phyloP scores from a whole-genome alignment of 306 rosid species.

The Nissolia schottii region DNA sequence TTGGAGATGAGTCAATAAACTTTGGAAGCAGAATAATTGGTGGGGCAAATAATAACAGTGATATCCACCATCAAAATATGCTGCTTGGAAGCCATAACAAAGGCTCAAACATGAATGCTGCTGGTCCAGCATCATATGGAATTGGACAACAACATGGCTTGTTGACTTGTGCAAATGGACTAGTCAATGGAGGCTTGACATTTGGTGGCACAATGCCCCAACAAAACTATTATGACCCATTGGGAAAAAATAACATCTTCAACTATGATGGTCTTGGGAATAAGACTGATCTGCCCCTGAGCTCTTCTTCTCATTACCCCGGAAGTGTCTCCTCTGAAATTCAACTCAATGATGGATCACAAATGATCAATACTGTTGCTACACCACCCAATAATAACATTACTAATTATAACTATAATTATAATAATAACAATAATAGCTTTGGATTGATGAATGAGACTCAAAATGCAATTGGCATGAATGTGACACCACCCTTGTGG shows the following conservation, averaged over 20 bases:
- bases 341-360: constrained; percentile 14
- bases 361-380: not conserved
- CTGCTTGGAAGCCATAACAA: constrained; percentile 7
- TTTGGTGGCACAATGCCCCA: not conserved
- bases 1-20: not conserved
- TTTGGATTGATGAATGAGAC: not conserved
- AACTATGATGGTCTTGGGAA: not conserved
- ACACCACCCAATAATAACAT: too few species aligned
- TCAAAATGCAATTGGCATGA: not conserved
- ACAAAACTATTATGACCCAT: not conserved
- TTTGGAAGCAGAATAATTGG: not conserved
- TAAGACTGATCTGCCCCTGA: not conserved
- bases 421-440: too few species aligned
- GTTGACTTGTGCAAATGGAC: not conserved
- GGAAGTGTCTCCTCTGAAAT: not conserved
- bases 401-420: too few species aligned
- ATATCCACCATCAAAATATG: not conserved
- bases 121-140: not conserved
- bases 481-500: not conserved
- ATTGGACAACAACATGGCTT: not conserved
- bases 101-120: not conserved
- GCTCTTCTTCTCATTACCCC: not conserved
- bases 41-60: not conserved
- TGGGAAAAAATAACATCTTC: not conserved
- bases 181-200: not conserved